Evolutionary conservation across 2,329 filamentous ascomycete genomes (phyloP), one percentile per base, ranked within the genome.

Genomic region (Botrytis deweyae): DNA sequence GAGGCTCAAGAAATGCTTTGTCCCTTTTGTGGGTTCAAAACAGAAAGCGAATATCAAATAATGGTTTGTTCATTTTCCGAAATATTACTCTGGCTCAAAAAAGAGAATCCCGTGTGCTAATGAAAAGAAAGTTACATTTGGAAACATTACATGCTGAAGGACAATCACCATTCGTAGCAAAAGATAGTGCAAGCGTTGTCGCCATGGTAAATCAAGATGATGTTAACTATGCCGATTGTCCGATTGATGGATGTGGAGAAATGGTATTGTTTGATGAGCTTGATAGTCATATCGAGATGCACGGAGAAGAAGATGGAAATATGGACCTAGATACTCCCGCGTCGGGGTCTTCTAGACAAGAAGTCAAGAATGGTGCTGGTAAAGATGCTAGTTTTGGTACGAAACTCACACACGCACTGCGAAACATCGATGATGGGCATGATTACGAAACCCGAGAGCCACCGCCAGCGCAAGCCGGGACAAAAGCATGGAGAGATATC

Each of bases 191-290:
- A n/a, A 79, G 76, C 59, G 70, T 78, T 49, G 25, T 75, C 29
- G 74, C 74, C 14, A 29, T 72, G 22, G 75, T 77, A 59, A 73
- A 76, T 64, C 78, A 80, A 52, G 80, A 82, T 16, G 81, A 83
- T 58, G 75, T 76, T 12, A 74, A 82, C 25, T 89, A 89, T 78
- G 82, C 85, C 36, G 83, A 86, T 61, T 91, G 89, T 77, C 86
- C 87, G 0, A 76, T 86, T 49, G 85, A 87, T 25, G 86, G 85
- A 36, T 93, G 91, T 78, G 87, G 87, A 46, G 90, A 92, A 80
- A 80, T 84, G n/a, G 80, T 91, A 33, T 81, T 84, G 10, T 78
- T 84, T 12, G 80, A 83, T 25, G 88, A 91, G 77, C 82, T 91
- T 52, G 85, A 88, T 25, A 85, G 84, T 63, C 90, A 92, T 78